phyloP scores from a whole-genome alignment of 1,139 yeast species.

The Protomyces inundatus region DNA sequence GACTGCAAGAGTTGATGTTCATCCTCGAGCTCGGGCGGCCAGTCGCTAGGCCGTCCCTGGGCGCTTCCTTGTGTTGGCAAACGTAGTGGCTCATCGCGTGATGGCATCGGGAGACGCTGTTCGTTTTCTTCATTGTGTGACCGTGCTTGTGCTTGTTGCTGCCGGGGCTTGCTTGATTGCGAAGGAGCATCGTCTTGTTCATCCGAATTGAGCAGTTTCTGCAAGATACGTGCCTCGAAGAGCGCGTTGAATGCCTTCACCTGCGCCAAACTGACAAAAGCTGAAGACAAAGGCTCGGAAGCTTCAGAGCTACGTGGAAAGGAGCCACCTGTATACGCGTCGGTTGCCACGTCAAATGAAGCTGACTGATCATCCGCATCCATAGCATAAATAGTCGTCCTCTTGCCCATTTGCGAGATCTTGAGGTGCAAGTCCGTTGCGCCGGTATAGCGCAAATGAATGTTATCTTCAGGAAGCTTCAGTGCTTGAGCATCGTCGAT shows the following conservation, averaged over 20 bases:
- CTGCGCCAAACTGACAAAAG: slow-evolving; percentile 7
- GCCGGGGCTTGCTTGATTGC: background rate
- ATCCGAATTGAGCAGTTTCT: slow-evolving; percentile 26
- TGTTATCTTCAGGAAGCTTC: background rate
- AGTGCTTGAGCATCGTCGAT: background rate
- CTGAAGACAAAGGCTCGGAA: slow-evolving; percentile 4
- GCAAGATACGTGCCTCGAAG: slow-evolving; percentile 27
- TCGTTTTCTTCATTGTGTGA: background rate
- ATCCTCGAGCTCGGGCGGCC: slow-evolving; percentile 34
- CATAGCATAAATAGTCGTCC: slow-evolving; percentile 28
- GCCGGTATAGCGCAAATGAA: background rate
- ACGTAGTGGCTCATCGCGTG: slow-evolving; percentile 15
- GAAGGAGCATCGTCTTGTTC: background rate
- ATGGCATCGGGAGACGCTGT: background rate
- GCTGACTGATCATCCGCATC: slow-evolving; percentile 14
- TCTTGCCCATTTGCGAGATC: slow-evolving; percentile 28
- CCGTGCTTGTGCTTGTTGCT: background rate
- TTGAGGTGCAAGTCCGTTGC: background rate
- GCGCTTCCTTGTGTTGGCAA: background rate
- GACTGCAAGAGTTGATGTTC: slow-evolving; percentile 31
- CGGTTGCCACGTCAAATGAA: slow-evolving; percentile 7
- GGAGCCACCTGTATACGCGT: slow-evolving; percentile 6
- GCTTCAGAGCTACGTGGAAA: slow-evolving; percentile 6
- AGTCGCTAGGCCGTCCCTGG: slow-evolving; percentile 14
- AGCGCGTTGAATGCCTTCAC: slow-evolving; percentile 21